phyloP scores from a whole-genome alignment of 2,329 filamentous ascomycete species.

The Chrysoporthe deuterocubensis region DNA sequence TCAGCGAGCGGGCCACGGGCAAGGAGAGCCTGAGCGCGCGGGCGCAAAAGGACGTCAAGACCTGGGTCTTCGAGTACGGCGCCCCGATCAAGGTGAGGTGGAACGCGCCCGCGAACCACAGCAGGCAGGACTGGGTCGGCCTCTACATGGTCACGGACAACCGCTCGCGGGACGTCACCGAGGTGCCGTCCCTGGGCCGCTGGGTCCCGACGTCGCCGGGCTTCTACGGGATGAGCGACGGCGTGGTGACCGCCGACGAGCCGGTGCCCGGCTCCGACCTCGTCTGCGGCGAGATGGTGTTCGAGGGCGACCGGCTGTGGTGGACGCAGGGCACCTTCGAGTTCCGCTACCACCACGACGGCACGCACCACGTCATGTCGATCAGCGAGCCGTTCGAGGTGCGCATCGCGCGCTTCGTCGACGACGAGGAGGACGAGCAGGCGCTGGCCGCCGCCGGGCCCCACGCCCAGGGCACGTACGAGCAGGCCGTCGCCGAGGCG shows the following conservation, averaged over 20 bases:
- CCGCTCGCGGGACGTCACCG: constrained; percentile 79
- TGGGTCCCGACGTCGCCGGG: constrained; percentile 84
- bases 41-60: constrained; percentile 71
- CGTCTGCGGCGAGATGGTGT: constrained; percentile 80
- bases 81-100: constrained; percentile 87
- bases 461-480: constrained; percentile 63
- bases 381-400: constrained; percentile 94
- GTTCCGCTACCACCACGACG: constrained; percentile 94
- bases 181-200: constrained; percentile 82
- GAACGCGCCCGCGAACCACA: constrained; percentile 86
- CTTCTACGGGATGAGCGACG: constrained; percentile 78
- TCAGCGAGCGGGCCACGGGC: constrained; percentile 66
- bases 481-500: constrained; percentile 73
- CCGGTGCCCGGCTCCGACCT: constrained; percentile 59
- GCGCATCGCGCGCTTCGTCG: constrained; percentile 79
- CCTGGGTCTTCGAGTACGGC: constrained; percentile 84
- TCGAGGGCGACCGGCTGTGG: constrained; percentile 92
- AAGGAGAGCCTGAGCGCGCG: constrained; percentile 75
- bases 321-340: constrained; percentile 98
- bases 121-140: constrained; percentile 92
- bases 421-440: constrained; percentile 71
- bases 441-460: constrained; percentile 28
- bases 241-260: constrained; percentile 73
- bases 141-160: constrained; percentile 97
- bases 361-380: constrained; percentile 90